Evolutionary conservation across 225 moss, liverwort and hornwort genomes (phyloP), one percentile per base, ranked within the genome.

Genomic region (Rhytidiadelphus loreus): DNA sequence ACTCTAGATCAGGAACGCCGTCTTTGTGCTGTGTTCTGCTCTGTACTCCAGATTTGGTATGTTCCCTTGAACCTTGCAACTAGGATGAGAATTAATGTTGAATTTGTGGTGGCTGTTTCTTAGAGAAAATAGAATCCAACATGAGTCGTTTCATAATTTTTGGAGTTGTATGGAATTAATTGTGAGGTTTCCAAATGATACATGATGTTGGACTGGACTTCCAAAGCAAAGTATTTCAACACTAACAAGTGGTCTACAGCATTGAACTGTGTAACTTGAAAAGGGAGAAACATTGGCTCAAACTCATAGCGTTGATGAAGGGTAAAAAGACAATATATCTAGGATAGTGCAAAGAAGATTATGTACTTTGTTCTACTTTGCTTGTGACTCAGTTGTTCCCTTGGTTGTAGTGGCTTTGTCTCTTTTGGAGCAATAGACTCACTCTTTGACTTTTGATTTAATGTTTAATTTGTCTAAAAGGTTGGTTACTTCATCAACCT

Each of bases 401-500:
- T 43, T 71, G 26, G 5, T 0, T 70, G 3, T 0, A n/a, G 0
- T 71, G 81, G 37, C 76, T 87, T 87, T 21, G 62, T 88, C 80
- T 90, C 78, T 77, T 87, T 76, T 8, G 55, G 29, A 20, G 68
- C 58, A 48, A 6, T 37, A 33, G n/a, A 69, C 2, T 69, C 23
- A 41, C 29, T 17, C 7, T 17, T 72, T 0, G 1, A 72, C 17
- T 71, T 71, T 71, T 43, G 9, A 43, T 71, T 43, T 28, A 71
- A 26, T 2, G 0, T 26, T 43, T 9, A 26, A 43, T 71, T 43
- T 43, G 26, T 43, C 0, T 19, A 29, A 6, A 46, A 30, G 29
- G 29, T 73, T 1, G 14, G 29, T 10, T 44, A 93, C 91, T 37
- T 92, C 90, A 85, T 96, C 96, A 17, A 93, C 94, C 25, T 92